Evolutionary conservation across 768 basidiomycete species (phyloP), one percentile per base, ranked within the genome.

Genomic region (Udeniomyces megalosporus): DNA sequence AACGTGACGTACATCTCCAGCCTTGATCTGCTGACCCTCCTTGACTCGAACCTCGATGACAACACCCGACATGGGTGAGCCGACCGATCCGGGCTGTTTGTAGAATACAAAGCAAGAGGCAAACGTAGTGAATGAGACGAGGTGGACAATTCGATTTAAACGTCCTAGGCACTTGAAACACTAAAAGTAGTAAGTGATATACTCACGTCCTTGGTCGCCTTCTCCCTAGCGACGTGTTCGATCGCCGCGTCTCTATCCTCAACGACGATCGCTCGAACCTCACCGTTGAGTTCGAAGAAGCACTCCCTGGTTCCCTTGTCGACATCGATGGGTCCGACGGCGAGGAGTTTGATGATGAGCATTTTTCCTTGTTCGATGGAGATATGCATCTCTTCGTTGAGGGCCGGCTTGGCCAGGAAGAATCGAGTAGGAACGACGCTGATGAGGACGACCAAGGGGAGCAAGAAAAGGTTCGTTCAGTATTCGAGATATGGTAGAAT

Each of bases 201-300:
- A n/a, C n/a, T n/a, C n/a, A n/a, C n/a, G n/a, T n/a, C 92, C 67
- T 78, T 78, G 12, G 88, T 85, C 12, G 95, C 89, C 80, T 84
- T 92, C 80, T 99, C 95, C 72, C 95, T 82, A 67, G 86, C 84
- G 62, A 95, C 80, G 49, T 87, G 88, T 73, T 97, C 91, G 63
- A 96, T 88, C 7, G 95, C 95, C 34, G 93, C 96, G 71, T 87
- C 92, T 75, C 88, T 88, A 78, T 99, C 95, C 71, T 95, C 89
- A 48, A 99, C 87, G 56, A 88, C 78, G 47, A 97, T 89, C 22
- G 95, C 91, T 68, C 95, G 91, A 68, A 91, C 81, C 87, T 92
- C 69, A 24, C 68, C 69, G 66, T 70, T 70, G 66, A 69, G 66
- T 53, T 67, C 58, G 50, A 48, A 60, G 34, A 48, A 95, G 63